Percentiles rank a stretch among this genome's conserved stretches.
phyloP scores from a whole-genome alignment of 2,329 filamentous ascomycete species.

The Colletotrichum euphorbiae region DNA sequence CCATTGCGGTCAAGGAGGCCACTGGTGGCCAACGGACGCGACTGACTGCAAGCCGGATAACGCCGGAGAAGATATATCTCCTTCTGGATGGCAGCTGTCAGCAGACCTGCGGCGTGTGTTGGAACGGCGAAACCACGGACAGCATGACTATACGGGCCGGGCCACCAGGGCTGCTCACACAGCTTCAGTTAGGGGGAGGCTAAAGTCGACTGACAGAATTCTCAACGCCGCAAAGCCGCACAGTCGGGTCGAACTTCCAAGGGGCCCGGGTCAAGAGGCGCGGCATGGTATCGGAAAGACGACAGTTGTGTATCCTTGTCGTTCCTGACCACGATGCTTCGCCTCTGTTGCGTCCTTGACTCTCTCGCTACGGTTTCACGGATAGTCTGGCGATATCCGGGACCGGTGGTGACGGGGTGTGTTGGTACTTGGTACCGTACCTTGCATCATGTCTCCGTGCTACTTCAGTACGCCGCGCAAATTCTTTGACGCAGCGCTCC shows the following conservation, averaged over 20 bases:
- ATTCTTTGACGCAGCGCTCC: not conserved
- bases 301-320: not conserved
- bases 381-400: conserved; percentile 12
- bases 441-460: conserved; percentile 14
- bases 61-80: not conserved
- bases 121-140: not conserved
- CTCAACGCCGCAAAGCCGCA: not conserved
- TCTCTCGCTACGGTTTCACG: conserved; percentile 14
- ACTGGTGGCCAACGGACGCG: not conserved
- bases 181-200: conserved; percentile 1
- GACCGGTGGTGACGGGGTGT: not conserved
- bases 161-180: not conserved
- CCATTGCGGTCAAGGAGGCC: not conserved
- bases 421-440: conserved; percentile 7
- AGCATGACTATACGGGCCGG: not conserved
- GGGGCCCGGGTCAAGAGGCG: not conserved
- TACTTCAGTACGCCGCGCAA: not conserved
- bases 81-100: not conserved
- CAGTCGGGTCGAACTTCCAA: not conserved
- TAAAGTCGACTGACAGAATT: not conserved
- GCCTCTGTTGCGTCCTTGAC: conserved; percentile 15
- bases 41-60: not conserved
- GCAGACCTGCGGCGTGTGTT: not conserved
- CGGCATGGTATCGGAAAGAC: not conserved
- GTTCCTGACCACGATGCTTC: not conserved